These are phyloP conservation scores for Lippia alba DNA, from an alignment of 305 asterid genomes.

Conservation along the genomic window DNA sequence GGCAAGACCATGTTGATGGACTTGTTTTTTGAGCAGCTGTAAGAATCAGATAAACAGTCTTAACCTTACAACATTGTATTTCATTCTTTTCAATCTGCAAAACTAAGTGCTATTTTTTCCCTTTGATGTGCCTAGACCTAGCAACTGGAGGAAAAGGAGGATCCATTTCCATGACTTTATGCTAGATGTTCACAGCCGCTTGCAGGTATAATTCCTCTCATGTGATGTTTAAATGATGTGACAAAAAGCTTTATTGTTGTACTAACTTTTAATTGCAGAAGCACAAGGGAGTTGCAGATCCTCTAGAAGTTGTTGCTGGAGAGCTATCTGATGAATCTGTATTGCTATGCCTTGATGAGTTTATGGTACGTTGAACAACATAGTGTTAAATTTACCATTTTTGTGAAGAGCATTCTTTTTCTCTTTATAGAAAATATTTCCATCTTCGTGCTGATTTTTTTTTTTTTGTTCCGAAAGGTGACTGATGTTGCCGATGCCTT, in stretches of 20 bases:
- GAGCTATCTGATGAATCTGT: constrained; percentile 91
- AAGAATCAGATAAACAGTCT: constrained; percentile 35
- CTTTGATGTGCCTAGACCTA: constrained; percentile 43
- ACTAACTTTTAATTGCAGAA: constrained; percentile 56
- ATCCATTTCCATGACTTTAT: constrained; percentile 77
- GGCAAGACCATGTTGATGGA: constrained; percentile 85
- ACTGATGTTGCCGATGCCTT: constrained; percentile 75
- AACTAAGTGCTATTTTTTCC: not conserved
- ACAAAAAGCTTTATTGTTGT: constrained; percentile 10
- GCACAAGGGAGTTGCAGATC: constrained; percentile 93
- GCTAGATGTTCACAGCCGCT: constrained; percentile 65
- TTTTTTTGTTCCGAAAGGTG: constrained; percentile 46
- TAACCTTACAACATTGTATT: constrained; percentile 12
- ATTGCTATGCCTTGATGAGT: constrained; percentile 95
- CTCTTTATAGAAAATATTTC: not conserved
- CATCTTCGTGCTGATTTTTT: constrained; percentile 22
- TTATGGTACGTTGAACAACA: constrained; percentile 63
- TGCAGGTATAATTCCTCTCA: constrained; percentile 50
- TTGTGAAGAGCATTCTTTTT: constrained; percentile 4
- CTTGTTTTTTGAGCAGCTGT: constrained; percentile 64
- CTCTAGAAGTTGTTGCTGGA: constrained; percentile 95
- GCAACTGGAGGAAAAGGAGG: constrained; percentile 72
- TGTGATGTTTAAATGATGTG: not conserved
- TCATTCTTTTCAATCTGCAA: constrained; percentile 4
- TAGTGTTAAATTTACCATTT: constrained; percentile 7